These are phyloP conservation scores for Lenwebbia sp. DNA, from an alignment of 345 rosid genomes.

Conservation along the genomic window DNA sequence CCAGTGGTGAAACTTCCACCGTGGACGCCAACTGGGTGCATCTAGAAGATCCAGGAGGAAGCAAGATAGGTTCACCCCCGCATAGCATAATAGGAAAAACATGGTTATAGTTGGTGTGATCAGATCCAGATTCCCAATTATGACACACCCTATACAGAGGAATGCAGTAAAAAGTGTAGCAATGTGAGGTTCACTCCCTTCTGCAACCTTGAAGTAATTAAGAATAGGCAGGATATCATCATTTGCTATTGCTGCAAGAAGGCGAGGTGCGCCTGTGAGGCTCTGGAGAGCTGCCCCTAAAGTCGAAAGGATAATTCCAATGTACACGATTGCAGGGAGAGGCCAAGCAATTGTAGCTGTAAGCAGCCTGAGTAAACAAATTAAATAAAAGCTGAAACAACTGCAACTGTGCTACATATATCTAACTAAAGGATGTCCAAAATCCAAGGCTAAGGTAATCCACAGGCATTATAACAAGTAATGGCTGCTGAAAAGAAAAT, in stretches of 20 bases:
- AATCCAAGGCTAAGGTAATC: background rate
- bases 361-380: conserved; percentile 51
- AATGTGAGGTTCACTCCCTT: conserved; percentile 72
- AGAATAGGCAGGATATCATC: conserved; percentile 98
- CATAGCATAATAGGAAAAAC: conserved; percentile 93
- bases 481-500: background rate
- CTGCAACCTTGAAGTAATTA: conserved; percentile 89
- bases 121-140: conserved; percentile 97
- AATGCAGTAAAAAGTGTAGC: conserved; percentile 95
- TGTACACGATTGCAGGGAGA: conserved; percentile 63
- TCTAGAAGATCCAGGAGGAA: conserved; percentile 98
- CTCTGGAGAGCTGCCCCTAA: conserved; percentile 99
- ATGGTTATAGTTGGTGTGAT: conserved; percentile 94
- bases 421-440: background rate
- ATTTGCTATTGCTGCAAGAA: conserved; percentile 99
- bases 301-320: conserved; percentile 95
- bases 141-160: conserved; percentile 76
- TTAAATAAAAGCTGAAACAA: conserved; percentile 1
- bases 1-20: conserved; percentile 99
- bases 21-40: conserved; percentile 99
- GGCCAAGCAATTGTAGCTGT: conserved; percentile 99
- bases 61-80: conserved; percentile 98
- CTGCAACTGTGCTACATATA: background rate
- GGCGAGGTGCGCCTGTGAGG: conserved; percentile 94
- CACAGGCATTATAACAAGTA: background rate